Conservation (phyloP, 2,329 filamentous ascomycete species). For the Cladophialophora immunda region DNA sequence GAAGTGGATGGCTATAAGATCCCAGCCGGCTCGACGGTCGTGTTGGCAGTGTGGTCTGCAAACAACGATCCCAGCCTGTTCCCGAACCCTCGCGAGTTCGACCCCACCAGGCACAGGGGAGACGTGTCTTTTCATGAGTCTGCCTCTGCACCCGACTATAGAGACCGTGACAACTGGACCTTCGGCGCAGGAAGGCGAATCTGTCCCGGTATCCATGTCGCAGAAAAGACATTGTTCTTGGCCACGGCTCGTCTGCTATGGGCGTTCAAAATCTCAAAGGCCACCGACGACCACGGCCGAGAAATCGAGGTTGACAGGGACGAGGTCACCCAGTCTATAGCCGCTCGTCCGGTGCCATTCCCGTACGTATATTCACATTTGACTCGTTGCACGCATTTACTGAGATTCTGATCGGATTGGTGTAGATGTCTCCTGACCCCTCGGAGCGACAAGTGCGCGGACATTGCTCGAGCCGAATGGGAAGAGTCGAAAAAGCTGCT, state of each 20-base stretch:
- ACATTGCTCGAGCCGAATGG: slow-evolving; percentile 5
- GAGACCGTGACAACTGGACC: slow-evolving; percentile 21
- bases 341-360: slow-evolving; percentile 31
- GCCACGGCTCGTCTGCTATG: slow-evolving; percentile 61
- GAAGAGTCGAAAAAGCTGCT: neutral
- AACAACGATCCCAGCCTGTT: slow-evolving; percentile 43
- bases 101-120: slow-evolving; percentile 43
- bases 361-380: neutral
- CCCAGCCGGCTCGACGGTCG: slow-evolving; percentile 34
- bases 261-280: slow-evolving; percentile 47
- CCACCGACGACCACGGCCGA: slow-evolving; percentile 39
- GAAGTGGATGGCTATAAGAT: slow-evolving; percentile 36
- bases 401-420: no score
- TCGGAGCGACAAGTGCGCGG: neutral
- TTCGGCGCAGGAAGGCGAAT: slow-evolving; percentile 56
- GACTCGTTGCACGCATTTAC: no score
- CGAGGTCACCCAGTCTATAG: slow-evolving; percentile 53
- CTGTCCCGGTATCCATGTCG: slow-evolving; percentile 60
- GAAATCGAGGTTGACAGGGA: slow-evolving; percentile 50
- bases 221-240: slow-evolving; percentile 59
- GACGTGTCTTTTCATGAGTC: slow-evolving; percentile 46
- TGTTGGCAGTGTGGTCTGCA: slow-evolving; percentile 40
- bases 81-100: slow-evolving; percentile 44
- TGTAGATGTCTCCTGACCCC: neutral
- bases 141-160: slow-evolving; percentile 34